A percentile compares a stretch with the other conserved stretches of the same genome.
These are phyloP conservation scores for Mycena latifolia DNA, from an alignment of 768 basidiomycete genomes.

Conservation along the genomic window DNA sequence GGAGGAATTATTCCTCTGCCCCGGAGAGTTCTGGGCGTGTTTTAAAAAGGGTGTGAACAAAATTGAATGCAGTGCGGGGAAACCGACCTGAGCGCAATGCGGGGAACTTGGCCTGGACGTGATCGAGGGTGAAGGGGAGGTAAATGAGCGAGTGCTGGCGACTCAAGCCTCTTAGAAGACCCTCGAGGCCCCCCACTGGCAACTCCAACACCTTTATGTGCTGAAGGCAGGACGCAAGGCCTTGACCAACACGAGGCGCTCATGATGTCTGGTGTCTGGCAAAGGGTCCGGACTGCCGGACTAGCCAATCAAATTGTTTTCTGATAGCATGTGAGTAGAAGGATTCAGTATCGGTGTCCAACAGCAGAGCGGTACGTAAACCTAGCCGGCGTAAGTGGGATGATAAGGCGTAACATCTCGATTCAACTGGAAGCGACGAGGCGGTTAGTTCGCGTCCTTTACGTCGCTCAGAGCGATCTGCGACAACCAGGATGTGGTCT, in stretches of 20 bases:
- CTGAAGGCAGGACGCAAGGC: slow-evolving; percentile 39
- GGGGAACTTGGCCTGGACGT: slow-evolving; percentile 1
- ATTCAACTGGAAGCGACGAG: not conserved
- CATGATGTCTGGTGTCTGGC: slow-evolving; percentile 28
- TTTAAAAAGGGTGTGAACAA: slow-evolving; percentile 8
- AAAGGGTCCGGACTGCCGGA: slow-evolving; percentile 32
- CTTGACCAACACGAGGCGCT: slow-evolving; percentile 39
- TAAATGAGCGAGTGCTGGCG: slow-evolving; percentile 20
- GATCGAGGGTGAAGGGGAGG: slow-evolving; percentile 16
- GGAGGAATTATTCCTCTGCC: slow-evolving; percentile 24
- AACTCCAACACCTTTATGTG: slow-evolving; percentile 39
- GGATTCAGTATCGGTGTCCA: not conserved
- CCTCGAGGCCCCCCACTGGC: slow-evolving; percentile 33
- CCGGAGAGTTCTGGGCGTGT: slow-evolving; percentile 8
- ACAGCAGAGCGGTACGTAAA: too few relatives aligned
- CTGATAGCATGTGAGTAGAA: slow-evolving; percentile 34
- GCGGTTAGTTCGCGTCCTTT: too few relatives aligned
- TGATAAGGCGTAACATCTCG: not conserved
- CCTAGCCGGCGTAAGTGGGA: not conserved
- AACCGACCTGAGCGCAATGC: slow-evolving; percentile 4
- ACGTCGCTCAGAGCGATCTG: slow-evolving; percentile 18
- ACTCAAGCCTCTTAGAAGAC: slow-evolving; percentile 31
- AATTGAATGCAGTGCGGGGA: not conserved
- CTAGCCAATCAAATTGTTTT: slow-evolving; percentile 30
- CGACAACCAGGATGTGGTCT: not conserved